These are phyloP conservation scores for Exobasidium cylindrosporum DNA, from an alignment of 1,284 basidiomycete species.

Conservation along the genomic window DNA sequence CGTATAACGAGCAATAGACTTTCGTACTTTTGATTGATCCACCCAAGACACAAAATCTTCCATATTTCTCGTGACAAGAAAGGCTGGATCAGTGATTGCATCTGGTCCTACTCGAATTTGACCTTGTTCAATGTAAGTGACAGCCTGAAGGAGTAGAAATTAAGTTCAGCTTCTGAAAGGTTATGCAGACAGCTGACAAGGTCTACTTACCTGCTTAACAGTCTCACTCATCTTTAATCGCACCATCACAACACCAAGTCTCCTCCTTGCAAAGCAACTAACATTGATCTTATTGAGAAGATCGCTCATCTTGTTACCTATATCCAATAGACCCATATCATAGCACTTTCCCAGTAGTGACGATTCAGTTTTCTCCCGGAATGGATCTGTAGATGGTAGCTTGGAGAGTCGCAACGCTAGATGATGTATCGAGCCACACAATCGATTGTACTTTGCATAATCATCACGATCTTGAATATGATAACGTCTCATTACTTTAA, in stretches of 20 bases:
- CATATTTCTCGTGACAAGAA: conserved; percentile 87
- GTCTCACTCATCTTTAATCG: conserved; percentile 88
- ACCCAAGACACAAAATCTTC: conserved; percentile 99
- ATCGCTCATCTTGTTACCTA: conserved; percentile 59
- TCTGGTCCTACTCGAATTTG: conserved; percentile 96
- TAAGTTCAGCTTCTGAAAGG: background rate
- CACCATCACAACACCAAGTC: conserved; percentile 89
- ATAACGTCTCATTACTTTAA: conserved; percentile 91
- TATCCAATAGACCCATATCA: conserved; percentile 84
- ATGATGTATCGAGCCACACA: conserved; percentile 81
- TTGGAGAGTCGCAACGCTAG: conserved; percentile 83
- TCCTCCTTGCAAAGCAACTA: conserved; percentile 83
- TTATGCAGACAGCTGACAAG: background rate
- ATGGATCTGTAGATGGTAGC: conserved; percentile 85
- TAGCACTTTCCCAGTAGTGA: conserved; percentile 90
- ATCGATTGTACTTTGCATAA: conserved; percentile 91
- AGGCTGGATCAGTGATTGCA: conserved; percentile 93
- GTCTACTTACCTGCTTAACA: conserved; percentile 78
- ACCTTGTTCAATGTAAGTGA: conserved; percentile 95
- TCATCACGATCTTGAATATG: conserved; percentile 72
- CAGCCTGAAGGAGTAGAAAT: conserved; percentile 62
- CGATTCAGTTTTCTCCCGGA: conserved; percentile 77
- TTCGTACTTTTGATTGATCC: conserved; percentile 92
- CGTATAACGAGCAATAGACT: conserved; percentile 93
- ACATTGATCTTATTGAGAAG: conserved; percentile 81